A percentile compares a stretch with the other conserved stretches of the same genome.
These are phyloP conservation scores for Cubamyces lactineus DNA, from an alignment of 768 basidiomycete genomes.

Conservation along the genomic window DNA sequence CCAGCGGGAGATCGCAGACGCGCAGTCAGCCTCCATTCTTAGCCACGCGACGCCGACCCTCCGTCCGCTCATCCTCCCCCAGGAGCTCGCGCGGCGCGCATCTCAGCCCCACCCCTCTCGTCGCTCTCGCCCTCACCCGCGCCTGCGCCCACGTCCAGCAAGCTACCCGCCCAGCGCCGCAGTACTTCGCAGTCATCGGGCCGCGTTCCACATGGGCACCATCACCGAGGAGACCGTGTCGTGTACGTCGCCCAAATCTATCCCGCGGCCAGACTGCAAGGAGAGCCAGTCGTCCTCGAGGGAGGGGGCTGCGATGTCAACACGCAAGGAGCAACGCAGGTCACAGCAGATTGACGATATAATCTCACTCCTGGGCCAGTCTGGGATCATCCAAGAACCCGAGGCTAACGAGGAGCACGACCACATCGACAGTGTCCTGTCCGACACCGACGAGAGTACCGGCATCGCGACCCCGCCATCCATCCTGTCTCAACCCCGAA, in stretches of 20 bases:
- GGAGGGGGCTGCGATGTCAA: neutral
- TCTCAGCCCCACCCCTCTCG: neutral
- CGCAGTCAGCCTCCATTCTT: slow-evolving; percentile 14
- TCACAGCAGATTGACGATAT: slow-evolving; percentile 20
- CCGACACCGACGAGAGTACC: slow-evolving; percentile 6
- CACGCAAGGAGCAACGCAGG: neutral
- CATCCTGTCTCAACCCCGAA: slow-evolving; percentile 8
- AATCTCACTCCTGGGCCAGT: slow-evolving; percentile 17
- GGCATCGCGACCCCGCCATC: slow-evolving; percentile 8
- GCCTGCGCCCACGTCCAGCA: neutral
- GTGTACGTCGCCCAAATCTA: too few relatives aligned
- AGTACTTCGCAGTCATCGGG: too few relatives aligned
- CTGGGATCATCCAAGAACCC: slow-evolving; percentile 4
- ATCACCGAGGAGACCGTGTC: too few relatives aligned
- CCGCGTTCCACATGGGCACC: too few relatives aligned
- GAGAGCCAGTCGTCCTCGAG: too few relatives aligned
- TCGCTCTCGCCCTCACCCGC: slow-evolving; percentile 4
- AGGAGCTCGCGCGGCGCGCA: slow-evolving; percentile 17
- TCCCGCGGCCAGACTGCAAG: too few relatives aligned
- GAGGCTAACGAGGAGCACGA: neutral
- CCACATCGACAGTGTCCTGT: slow-evolving; percentile 8
- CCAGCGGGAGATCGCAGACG: slow-evolving; percentile 16
- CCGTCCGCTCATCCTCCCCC: slow-evolving; percentile 22
- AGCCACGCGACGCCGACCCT: slow-evolving; percentile 6
- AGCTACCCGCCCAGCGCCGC: neutral